Evolutionary conservation across 116 monocot genomes (phyloP).

Genomic region (Phalaenopsis hybrid): DNA sequence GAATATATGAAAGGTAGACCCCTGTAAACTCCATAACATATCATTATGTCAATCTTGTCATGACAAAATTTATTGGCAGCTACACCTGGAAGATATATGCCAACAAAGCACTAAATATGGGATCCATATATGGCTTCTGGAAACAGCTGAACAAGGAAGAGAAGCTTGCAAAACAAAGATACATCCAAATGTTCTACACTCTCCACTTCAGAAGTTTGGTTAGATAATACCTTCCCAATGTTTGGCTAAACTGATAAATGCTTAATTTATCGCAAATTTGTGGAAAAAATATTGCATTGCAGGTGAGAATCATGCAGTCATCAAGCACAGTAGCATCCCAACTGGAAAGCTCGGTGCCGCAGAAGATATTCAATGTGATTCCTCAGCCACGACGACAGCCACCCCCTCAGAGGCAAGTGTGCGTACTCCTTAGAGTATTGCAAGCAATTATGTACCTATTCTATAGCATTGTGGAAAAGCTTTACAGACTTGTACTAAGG

Average conservation of each 20-base stretch:
- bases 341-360: not conserved
- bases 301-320: slow-evolving; percentile 1
- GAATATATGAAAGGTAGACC: slow-evolving; percentile 26
- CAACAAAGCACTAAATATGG: slow-evolving; percentile 38
- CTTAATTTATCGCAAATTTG: not conserved
- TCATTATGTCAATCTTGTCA: no score
- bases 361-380: not conserved
- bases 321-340: slow-evolving; percentile 1
- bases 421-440: not conserved
- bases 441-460: slow-evolving; percentile 1
- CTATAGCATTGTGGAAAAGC: slow-evolving; percentile 8
- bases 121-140: slow-evolving; percentile 31
- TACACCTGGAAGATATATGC: slow-evolving; percentile 52
- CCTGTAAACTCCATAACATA: not conserved
- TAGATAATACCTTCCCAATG: not conserved
- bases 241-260: not conserved
- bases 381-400: not conserved
- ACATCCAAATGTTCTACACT: slow-evolving; percentile 42
- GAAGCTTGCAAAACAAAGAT: slow-evolving; percentile 28
- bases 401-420: slow-evolving; percentile 8
- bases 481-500: slow-evolving; percentile 8
- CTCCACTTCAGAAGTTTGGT: slow-evolving; percentile 29
- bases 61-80: slow-evolving; percentile 11
- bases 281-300: not conserved
- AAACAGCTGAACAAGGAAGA: slow-evolving; percentile 36